phyloP scores from a whole-genome alignment of 805 yeast species.

The Blastobotrys terrestris region DNA sequence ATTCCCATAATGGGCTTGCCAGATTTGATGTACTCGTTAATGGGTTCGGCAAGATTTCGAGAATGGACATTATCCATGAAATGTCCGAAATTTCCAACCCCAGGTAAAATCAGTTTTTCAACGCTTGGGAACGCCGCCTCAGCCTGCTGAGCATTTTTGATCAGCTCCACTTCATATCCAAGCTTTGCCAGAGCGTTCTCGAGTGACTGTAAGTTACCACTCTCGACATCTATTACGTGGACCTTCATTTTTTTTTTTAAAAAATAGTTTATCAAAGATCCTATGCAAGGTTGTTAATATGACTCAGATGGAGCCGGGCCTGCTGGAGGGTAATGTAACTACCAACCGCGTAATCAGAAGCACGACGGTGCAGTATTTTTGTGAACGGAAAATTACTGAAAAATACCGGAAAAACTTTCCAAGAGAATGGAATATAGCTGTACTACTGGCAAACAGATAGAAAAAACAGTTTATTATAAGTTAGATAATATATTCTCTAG shows the following conservation, averaged over 20 bases:
- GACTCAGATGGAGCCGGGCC: background rate
- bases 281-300: background rate
- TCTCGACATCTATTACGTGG: conserved; percentile 85
- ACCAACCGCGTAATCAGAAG: no score
- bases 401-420: background rate
- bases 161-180: conserved; percentile 62
- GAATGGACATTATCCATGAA: conserved; percentile 65
- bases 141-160: conserved; percentile 50
- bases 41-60: conserved; percentile 59
- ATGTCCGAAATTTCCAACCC: conserved; percentile 97
- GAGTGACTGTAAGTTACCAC: conserved; percentile 88
- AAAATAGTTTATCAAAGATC: background rate
- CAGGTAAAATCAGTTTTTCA: conserved; percentile 69
- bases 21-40: conserved; percentile 58
- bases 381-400: background rate
- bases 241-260: conserved; percentile 27
- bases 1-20: conserved; percentile 93
- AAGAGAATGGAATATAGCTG: no score
- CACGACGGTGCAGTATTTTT: no score
- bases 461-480: background rate
- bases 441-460: background rate
- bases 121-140: conserved; percentile 20
- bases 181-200: conserved; percentile 75
- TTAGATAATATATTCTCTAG: background rate
- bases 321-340: no score